Conservation (phyloP, 805 yeast genomes). For the Spencermartinsiella europaea region DNA sequence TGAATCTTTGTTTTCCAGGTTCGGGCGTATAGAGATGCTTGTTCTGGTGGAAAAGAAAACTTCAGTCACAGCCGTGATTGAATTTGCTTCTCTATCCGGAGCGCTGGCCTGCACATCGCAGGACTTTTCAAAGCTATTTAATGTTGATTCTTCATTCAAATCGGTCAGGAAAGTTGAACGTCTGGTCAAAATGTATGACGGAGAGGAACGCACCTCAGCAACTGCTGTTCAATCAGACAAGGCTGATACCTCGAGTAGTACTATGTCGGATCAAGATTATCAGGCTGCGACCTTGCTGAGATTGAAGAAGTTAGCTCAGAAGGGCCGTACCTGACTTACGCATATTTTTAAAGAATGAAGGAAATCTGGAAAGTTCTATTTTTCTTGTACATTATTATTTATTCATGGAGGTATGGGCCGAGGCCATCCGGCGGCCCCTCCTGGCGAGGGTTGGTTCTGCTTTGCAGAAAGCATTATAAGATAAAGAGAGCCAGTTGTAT, state of each 20-base stretch:
- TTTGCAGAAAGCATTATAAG: too few species aligned
- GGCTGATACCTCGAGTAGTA: background rate
- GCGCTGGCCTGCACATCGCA: background rate
- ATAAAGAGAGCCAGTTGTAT: too few species aligned
- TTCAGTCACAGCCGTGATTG: conserved; percentile 2
- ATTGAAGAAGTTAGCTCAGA: background rate
- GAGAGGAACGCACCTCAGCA: background rate
- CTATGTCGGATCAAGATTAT: background rate
- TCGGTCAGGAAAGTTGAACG: background rate
- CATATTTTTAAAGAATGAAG: too few species aligned
- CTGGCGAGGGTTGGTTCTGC: too few species aligned
- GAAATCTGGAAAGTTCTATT: too few species aligned
- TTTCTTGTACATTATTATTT: too few species aligned
- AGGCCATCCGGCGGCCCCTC: too few species aligned
- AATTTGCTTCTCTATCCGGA: background rate
- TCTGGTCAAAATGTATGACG: background rate
- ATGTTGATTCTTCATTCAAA: background rate
- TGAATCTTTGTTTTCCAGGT: background rate
- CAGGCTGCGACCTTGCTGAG: background rate
- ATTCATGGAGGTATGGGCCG: too few species aligned
- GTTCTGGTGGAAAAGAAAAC: conserved; percentile 4
- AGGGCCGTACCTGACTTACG: background rate
- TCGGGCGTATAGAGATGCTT: conserved; percentile 3
- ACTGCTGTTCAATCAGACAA: background rate
- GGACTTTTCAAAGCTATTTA: background rate